Evolutionary conservation across 2,329 filamentous ascomycete species (phyloP).

Genomic region (Coniochaeta hoffmannii): DNA sequence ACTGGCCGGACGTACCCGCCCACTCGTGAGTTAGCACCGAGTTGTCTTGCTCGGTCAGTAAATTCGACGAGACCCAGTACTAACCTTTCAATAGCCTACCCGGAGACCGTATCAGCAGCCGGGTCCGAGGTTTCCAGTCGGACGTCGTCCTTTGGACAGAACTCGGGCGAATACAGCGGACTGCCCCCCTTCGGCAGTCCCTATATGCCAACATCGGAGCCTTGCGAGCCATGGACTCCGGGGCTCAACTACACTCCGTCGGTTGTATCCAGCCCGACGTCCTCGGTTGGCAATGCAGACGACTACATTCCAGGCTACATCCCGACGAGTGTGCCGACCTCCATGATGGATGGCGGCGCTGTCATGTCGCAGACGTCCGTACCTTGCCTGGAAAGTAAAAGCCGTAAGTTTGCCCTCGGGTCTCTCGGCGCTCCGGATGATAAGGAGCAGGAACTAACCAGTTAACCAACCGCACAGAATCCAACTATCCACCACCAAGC

Average conservation of each 20-base stretch:
- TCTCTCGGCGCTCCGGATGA: not conserved
- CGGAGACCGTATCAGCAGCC: slow-evolving; percentile 29
- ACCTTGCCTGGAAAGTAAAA: slow-evolving; percentile 9
- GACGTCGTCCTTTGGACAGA: slow-evolving; percentile 33
- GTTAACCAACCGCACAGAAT: not conserved
- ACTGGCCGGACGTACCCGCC: slow-evolving; percentile 32
- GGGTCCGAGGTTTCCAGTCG: slow-evolving; percentile 34
- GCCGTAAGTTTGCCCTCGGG: slow-evolving; percentile 6
- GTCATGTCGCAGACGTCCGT: slow-evolving; percentile 2
- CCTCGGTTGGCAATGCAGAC: slow-evolving; percentile 39
- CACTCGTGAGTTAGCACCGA: slow-evolving; percentile 25
- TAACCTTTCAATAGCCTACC: slow-evolving; percentile 27
- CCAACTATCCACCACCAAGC: slow-evolving; percentile 6
- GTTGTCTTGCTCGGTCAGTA: not conserved
- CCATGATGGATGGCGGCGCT: slow-evolving; percentile 22
- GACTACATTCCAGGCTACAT: slow-evolving; percentile 37
- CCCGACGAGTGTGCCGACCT: slow-evolving; percentile 38
- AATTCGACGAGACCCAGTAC: not conserved
- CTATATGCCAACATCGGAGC: slow-evolving; percentile 32
- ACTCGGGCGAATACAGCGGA: slow-evolving; percentile 33
- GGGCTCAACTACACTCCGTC: slow-evolving; percentile 36
- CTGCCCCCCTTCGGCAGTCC: slow-evolving; percentile 33
- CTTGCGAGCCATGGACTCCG: slow-evolving; percentile 38
- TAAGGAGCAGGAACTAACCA: slow-evolving; percentile 2
- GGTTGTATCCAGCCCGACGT: slow-evolving; percentile 44